A percentile compares a stretch with the other conserved stretches of the same genome.
phyloP scores from a whole-genome alignment of 2,329 filamentous ascomycete genomes.

The Plenodomus tracheiphilus region DNA sequence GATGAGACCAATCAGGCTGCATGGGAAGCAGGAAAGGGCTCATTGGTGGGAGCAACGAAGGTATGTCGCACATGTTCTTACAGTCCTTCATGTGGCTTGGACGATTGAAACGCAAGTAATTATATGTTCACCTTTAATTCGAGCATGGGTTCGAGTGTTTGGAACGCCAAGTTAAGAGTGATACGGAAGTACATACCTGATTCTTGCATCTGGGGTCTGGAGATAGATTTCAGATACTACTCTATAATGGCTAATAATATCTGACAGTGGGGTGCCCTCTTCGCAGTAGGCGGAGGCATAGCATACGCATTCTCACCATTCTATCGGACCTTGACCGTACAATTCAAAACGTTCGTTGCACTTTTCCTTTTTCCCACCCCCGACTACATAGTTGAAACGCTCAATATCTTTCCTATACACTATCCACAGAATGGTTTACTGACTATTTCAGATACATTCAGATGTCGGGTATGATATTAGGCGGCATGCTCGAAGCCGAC shows the following conservation, averaged over 20 bases:
- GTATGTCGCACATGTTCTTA: slow-evolving; percentile 40
- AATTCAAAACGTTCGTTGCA: slow-evolving; percentile 39
- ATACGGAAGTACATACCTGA: no score
- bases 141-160: no score
- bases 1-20: slow-evolving; percentile 71
- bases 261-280: slow-evolving; percentile 67
- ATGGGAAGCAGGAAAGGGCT: slow-evolving; percentile 71
- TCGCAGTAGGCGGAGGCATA: slow-evolving; percentile 63
- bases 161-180: no score
- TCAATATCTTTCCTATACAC: no score
- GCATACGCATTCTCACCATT: slow-evolving; percentile 70
- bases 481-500: slow-evolving; percentile 77
- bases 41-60: slow-evolving; percentile 67
- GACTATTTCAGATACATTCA: slow-evolving; percentile 67
- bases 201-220: no score
- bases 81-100: background rate
- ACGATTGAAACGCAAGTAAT: background rate
- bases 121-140: no score
- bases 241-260: background rate
- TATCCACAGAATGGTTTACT: slow-evolving; percentile 4
- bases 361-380: background rate
- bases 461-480: slow-evolving; percentile 84
- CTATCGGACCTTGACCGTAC: slow-evolving; percentile 61
- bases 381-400: no score
- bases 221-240: no score